Percentiles rank a stretch among this genome's conserved stretches.
These are phyloP conservation scores for Hibiscus syriacus DNA, from an alignment of 345 rosid genomes.

Conservation along the genomic window DNA sequence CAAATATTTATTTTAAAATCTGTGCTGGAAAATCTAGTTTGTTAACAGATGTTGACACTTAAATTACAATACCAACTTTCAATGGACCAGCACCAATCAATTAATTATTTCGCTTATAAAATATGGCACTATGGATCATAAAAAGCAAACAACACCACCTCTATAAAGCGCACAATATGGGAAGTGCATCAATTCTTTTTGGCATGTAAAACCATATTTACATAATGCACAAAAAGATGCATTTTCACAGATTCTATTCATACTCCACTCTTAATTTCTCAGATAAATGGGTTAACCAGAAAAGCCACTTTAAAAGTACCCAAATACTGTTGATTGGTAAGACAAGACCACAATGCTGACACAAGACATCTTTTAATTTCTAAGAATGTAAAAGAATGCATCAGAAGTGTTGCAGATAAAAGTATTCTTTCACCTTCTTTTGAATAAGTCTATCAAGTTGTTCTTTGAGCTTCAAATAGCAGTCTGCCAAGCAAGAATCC, in stretches of 20 bases:
- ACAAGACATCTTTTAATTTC: background rate
- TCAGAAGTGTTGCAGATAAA: background rate
- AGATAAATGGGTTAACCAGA: background rate
- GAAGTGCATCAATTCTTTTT: background rate
- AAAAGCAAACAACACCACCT: background rate
- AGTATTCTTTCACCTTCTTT: constrained; percentile 40
- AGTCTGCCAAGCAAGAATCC: constrained; percentile 85
- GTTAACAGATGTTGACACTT: background rate
- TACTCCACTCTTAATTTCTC: background rate
- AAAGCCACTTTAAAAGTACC: background rate
- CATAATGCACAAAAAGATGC: background rate
- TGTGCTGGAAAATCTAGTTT: background rate
- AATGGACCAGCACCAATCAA: background rate
- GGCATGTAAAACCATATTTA: background rate
- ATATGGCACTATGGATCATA: background rate
- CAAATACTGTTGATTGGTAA: background rate
- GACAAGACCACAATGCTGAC: background rate
- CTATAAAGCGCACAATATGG: background rate
- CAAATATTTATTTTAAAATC: background rate
- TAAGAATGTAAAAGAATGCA: background rate
- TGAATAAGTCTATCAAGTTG: constrained; percentile 72
- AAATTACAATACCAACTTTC: background rate
- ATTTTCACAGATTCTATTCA: background rate
- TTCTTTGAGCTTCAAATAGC: constrained; percentile 73
- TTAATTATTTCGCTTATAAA: background rate